Evolutionary conservation across 805 yeast genomes (phyloP), one percentile per base, ranked within the genome.

Genomic region (Komagataella pseudopastoris): DNA sequence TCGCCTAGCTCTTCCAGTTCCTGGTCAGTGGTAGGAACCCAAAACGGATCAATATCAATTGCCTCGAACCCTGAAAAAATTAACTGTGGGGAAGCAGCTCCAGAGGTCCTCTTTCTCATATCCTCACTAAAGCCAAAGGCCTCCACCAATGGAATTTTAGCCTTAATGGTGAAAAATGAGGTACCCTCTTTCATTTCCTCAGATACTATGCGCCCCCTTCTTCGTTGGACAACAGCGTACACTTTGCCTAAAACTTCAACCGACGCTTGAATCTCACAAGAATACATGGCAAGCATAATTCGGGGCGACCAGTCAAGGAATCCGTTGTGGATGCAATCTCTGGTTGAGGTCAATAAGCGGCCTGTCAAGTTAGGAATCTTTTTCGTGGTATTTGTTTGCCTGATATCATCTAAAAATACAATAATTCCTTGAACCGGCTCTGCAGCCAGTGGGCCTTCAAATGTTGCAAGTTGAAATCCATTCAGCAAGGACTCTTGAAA

Each of bases 181-280:
- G 99, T 93, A 7, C 99, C 99, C 63, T 93, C 99, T 61, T 93
- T 90, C 88, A 93, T 81, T 63, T 93, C 99, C 66, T 93, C 99
- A 3, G 89, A 78, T 2, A 84, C 76, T 52, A 93, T 86, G 50
- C 77, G 70, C 24, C 99, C 99, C 45, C 86, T 83, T 60, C 96
- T 76, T 59, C 80, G 80, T 56, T 95, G 96, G 22, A 93, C 88
- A 17, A 91, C 98, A 0, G 89, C 93, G 62, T 93, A 93, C 0
- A 93, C 98, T 63, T 87, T 88, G 46, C 99, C 99, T 50, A 93
- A 71, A 0, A 88, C 97, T 56, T 93, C 99, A 0, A 96, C 80
- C 2, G 95, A 78, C 0, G 98, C 93, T 67, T 93, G 99, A 57
- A 93, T 87, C 57, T 91, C 97, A 71, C 97, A 90, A 0, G 85